phyloP scores from a whole-genome alignment of 1,284 basidiomycete genomes.

The Termitomyces sp. region DNA sequence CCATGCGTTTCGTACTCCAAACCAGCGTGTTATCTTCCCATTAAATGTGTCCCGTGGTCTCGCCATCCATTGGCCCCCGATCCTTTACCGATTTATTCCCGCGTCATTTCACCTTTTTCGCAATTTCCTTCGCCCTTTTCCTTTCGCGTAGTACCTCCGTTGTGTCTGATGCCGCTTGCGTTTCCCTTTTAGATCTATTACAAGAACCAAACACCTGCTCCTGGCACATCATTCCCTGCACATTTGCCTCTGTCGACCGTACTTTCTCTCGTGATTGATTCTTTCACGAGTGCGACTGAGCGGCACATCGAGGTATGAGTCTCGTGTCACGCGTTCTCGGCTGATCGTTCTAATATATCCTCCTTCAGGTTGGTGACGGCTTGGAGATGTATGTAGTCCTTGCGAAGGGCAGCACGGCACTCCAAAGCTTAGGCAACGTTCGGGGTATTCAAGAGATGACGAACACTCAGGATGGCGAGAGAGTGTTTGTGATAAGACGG shows the following conservation, averaged over 20 bases:
- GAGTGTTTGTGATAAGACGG: conserved; percentile 66
- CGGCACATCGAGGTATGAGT: conserved; percentile 84
- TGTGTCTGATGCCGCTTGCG: conserved; percentile 20
- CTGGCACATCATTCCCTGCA: conserved; percentile 64
- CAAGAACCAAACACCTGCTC: conserved; percentile 81
- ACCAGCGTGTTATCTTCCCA: conserved; percentile 10
- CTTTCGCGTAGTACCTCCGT: conserved; percentile 10
- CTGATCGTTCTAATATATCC: conserved; percentile 6
- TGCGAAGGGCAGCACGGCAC: conserved; percentile 53
- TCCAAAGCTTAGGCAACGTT: conserved; percentile 57
- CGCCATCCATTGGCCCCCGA: conserved; percentile 28
- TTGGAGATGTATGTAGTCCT: conserved; percentile 88
- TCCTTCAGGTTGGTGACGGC: conserved; percentile 79
- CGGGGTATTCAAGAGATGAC: conserved; percentile 62
- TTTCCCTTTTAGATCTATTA: conserved; percentile 79
- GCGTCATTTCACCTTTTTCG: conserved; percentile 19
- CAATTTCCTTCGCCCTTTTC: conserved; percentile 12
- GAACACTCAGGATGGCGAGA: conserved; percentile 54
- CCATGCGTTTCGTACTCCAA: conserved; percentile 13
- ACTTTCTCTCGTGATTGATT: conserved; percentile 84
- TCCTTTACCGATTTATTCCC: conserved; percentile 43
- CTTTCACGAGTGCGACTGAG: conserved; percentile 91
- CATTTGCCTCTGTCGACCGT: conserved; percentile 81
- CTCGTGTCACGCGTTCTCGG: conserved; percentile 10
- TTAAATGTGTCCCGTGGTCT: conserved; percentile 19